These are phyloP conservation scores for Ceratobasidium sp. DNA, from an alignment of 1,284 basidiomycete species.

Conservation along the genomic window DNA sequence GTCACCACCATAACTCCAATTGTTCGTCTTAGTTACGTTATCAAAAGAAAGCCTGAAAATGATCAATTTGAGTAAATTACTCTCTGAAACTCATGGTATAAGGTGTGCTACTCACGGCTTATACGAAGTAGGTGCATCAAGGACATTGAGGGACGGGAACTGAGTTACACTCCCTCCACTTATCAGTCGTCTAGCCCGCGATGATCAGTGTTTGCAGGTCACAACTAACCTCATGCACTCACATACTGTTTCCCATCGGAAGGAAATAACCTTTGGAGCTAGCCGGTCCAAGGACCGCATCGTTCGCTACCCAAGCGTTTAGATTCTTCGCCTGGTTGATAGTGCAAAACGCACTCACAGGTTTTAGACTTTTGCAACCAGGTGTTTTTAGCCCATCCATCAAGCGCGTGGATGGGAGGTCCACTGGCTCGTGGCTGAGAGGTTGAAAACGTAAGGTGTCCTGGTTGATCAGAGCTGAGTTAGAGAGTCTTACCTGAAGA, in stretches of 20 bases:
- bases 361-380: conserved; percentile 25
- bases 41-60: conserved; percentile 13
- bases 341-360: neutral
- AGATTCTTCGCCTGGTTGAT: too few relatives aligned
- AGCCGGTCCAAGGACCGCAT: neutral
- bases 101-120: conserved; percentile 22
- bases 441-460: too few relatives aligned
- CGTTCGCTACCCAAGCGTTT: neutral
- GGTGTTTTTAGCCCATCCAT: conserved; percentile 31
- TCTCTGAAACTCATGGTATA: neutral
- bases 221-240: neutral
- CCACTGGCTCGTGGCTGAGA: conserved; percentile 16
- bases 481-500: neutral
- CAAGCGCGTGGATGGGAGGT: conserved; percentile 21
- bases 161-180: neutral
- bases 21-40: neutral
- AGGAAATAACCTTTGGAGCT: neutral
- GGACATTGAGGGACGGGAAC: conserved; percentile 12
- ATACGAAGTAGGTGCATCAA: conserved; percentile 18
- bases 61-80: too few relatives aligned
- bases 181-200: neutral
- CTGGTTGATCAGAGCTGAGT: too few relatives aligned
- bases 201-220: neutral
- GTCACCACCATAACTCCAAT: neutral
- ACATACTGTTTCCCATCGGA: neutral